These are phyloP conservation scores for Macrophomina phaseolina DNA, from an alignment of 2,329 filamentous ascomycete species.

Conservation along the genomic window DNA sequence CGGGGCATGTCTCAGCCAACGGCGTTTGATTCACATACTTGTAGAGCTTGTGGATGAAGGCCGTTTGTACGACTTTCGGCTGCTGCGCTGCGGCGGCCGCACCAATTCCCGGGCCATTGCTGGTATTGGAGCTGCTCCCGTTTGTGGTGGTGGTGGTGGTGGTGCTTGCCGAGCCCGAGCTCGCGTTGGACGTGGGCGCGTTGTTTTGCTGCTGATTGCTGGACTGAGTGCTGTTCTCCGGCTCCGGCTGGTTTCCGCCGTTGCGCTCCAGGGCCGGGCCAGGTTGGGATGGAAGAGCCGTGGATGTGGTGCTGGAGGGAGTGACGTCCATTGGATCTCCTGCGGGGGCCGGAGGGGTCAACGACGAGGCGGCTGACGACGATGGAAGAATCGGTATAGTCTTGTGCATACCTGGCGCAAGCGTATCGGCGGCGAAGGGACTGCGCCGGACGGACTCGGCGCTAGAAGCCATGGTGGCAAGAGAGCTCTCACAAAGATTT, in stretches of 20 bases:
- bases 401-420: slow-evolving; percentile 54
- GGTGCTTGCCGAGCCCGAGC: slow-evolving; percentile 37
- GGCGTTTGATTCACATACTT: slow-evolving; percentile 67
- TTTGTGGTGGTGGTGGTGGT: slow-evolving; percentile 32
- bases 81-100: slow-evolving; percentile 81
- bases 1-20: slow-evolving; percentile 1
- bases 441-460: slow-evolving; percentile 52
- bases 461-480: slow-evolving; percentile 49
- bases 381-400: slow-evolving; percentile 60
- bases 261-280: slow-evolving; percentile 57
- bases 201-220: slow-evolving; percentile 39
- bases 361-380: slow-evolving; percentile 48
- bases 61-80: slow-evolving; percentile 96
- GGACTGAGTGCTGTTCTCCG: slow-evolving; percentile 27
- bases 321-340: slow-evolving; percentile 63
- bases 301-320: slow-evolving; percentile 52
- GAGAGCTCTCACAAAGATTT: slow-evolving; percentile 25
- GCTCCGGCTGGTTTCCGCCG: slow-evolving; percentile 35
- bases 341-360: slow-evolving; percentile 44
- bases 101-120: slow-evolving; percentile 53
- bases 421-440: slow-evolving; percentile 51
- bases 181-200: slow-evolving; percentile 33
- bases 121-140: slow-evolving; percentile 48
- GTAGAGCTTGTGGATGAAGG: slow-evolving; percentile 98
- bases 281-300: slow-evolving; percentile 54